phyloP scores from a whole-genome alignment of 2,329 filamentous ascomycete genomes.

The Fusarium praegraminearum region DNA sequence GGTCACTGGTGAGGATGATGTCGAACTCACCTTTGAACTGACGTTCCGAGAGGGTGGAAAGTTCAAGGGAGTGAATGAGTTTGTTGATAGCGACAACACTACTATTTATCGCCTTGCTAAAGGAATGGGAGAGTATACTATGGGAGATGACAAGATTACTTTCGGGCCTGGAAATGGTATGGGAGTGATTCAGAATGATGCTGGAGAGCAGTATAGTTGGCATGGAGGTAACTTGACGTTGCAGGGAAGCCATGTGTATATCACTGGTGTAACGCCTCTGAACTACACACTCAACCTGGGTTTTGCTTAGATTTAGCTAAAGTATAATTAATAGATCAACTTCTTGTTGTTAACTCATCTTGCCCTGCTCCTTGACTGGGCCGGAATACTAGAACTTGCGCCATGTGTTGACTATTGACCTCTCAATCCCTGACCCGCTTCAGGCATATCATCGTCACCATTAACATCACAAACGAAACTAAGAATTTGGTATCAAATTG shows the following conservation, averaged over 20 bases:
- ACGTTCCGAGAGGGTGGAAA: conserved; percentile 23
- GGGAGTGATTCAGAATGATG: conserved; percentile 6
- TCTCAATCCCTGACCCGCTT: background rate
- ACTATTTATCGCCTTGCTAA: conserved; percentile 7
- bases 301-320: background rate
- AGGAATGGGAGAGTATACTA: conserved; percentile 11
- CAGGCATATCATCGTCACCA: background rate
- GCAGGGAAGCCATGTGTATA: conserved; percentile 13
- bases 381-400: background rate
- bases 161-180: conserved; percentile 15
- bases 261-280: conserved; percentile 15
- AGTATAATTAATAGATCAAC: background rate
- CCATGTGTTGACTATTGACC: accelerated
- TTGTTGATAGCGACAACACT: conserved; percentile 17
- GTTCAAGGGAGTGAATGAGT: conserved; percentile 18
- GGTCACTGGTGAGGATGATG: conserved; percentile 26
- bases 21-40: conserved; percentile 26
- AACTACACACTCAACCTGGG: conserved; percentile 27
- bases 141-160: background rate
- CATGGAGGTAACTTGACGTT: conserved; percentile 16
- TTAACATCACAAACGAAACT: background rate
- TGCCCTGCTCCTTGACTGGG: background rate
- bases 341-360: background rate
- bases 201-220: conserved; percentile 26
- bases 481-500: background rate